Conservation (phyloP, 225 moss, liverwort and hornwort genomes). For the Sphagnum contortum region DNA sequence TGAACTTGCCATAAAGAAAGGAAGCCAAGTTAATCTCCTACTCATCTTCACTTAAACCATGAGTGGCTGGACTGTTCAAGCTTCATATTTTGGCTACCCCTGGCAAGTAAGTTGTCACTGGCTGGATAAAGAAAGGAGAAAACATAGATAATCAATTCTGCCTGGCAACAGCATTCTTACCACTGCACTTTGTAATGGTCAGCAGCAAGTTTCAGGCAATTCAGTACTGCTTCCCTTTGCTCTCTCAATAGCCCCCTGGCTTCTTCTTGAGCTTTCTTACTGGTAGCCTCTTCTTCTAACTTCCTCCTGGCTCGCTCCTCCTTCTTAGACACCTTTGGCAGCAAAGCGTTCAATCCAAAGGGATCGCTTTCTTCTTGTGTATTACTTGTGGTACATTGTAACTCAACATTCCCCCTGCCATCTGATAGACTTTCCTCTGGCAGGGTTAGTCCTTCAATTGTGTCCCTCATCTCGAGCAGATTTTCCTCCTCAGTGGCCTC, state of each 20-base stretch:
- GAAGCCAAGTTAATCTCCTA: too few relatives aligned
- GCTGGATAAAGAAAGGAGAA: too few relatives aligned
- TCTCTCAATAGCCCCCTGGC: constrained; percentile 50
- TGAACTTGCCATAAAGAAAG: too few relatives aligned
- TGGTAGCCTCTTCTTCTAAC: constrained; percentile 67
- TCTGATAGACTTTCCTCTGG: constrained; percentile 13
- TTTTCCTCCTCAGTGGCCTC: constrained; percentile 64
- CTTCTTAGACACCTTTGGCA: constrained; percentile 83
- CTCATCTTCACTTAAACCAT: too few relatives aligned
- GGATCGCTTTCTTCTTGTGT: constrained; percentile 75
- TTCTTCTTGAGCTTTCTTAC: constrained; percentile 50
- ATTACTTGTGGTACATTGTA: constrained; percentile 5
- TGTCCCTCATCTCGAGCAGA: constrained; percentile 18
- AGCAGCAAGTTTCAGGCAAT: constrained; percentile 72
- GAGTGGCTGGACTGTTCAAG: too few relatives aligned
- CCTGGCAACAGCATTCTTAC: constrained; percentile 18
- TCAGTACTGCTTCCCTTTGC: constrained; percentile 62
- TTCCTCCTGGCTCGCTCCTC: constrained; percentile 82
- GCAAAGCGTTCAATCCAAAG: constrained; percentile 92
- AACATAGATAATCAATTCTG: too few relatives aligned
- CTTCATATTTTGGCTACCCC: too few relatives aligned
- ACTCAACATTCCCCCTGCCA: constrained; percentile 22
- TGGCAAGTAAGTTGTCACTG: too few relatives aligned
- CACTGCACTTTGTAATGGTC: constrained; percentile 66
- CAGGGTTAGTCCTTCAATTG: constrained; percentile 13